Percentiles rank a stretch among this genome's conserved stretches.
Conservation (phyloP, 1,139 yeast species). For the Blastobotrys niveus region DNA sequence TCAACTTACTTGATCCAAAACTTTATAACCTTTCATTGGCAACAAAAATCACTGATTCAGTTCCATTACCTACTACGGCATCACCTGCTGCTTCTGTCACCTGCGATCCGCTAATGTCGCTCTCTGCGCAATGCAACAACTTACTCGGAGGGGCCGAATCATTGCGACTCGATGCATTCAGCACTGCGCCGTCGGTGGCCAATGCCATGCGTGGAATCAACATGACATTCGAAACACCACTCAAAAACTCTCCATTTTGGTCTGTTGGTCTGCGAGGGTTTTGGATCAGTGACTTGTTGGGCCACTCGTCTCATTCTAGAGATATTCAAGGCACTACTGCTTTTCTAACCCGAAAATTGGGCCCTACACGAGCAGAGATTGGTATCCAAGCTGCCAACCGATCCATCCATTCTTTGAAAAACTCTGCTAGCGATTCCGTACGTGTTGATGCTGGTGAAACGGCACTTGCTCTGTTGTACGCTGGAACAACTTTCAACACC, state of each 20-base stretch:
- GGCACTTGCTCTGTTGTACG: slow-evolving; percentile 2
- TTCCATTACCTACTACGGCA: too few species aligned
- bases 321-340: slow-evolving; percentile 32
- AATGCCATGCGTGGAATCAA: slow-evolving; percentile 1
- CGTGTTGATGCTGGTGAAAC: slow-evolving; percentile 37
- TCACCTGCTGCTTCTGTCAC: too few species aligned
- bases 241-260: slow-evolving; percentile 46
- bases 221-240: slow-evolving; percentile 40
- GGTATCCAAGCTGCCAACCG: slow-evolving; percentile 51
- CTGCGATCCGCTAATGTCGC: not conserved
- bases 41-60: not conserved
- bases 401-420: slow-evolving; percentile 35
- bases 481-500: not conserved
- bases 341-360: slow-evolving; percentile 19
- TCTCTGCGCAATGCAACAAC: slow-evolving; percentile 14
- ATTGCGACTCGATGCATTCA: slow-evolving; percentile 19
- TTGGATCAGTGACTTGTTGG: slow-evolving; percentile 60
- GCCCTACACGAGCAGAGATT: slow-evolving; percentile 39
- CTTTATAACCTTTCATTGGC: not conserved
- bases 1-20: slow-evolving; percentile 7
- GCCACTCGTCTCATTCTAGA: slow-evolving; percentile 43
- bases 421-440: slow-evolving; percentile 36
- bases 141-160: slow-evolving; percentile 25
- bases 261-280: slow-evolving; percentile 44
- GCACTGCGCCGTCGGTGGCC: slow-evolving; percentile 1